phyloP scores from a whole-genome alignment of 768 basidiomycete genomes.

The Hirschioporus abietinus region DNA sequence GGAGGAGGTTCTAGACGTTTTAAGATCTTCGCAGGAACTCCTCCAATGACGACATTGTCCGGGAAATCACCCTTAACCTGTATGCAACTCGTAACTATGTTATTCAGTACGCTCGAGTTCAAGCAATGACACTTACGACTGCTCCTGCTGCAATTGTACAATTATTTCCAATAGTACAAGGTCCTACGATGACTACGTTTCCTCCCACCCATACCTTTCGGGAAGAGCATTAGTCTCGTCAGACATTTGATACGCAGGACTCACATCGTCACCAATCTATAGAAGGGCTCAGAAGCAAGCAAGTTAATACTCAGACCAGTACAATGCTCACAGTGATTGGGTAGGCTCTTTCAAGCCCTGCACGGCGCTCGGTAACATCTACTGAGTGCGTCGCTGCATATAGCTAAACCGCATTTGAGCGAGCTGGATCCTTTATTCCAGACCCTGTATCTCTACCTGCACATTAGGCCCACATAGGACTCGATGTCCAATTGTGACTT shows the following conservation, averaged over 20 bases:
- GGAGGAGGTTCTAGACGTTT: constrained; percentile 14
- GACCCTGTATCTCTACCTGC: constrained; percentile 5
- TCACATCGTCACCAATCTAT: constrained; percentile 9
- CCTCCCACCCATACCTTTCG: constrained; percentile 15
- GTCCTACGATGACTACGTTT: constrained; percentile 11
- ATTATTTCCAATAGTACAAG: constrained; percentile 12
- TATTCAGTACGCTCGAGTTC: not conserved
- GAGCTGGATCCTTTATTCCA: not conserved
- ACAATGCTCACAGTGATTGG: constrained; percentile 9
- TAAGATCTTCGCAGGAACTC: constrained; percentile 12
- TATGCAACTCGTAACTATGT: not conserved
- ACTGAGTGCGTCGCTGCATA: constrained; percentile 15
- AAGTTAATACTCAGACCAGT: not conserved
- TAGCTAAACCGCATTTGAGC: constrained; percentile 6
- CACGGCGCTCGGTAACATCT: constrained; percentile 12
- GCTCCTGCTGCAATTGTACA: constrained; percentile 14
- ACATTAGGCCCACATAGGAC: constrained; percentile 13
- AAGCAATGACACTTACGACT: constrained; percentile 7
- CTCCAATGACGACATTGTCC: constrained; percentile 17
- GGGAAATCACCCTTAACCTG: constrained; percentile 14
- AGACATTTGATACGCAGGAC: not conserved
- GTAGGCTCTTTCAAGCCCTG: constrained; percentile 14
- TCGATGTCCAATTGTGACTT: constrained; percentile 14
- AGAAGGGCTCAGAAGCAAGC: not conserved
- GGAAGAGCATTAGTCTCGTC: constrained; percentile 1